Percentiles rank a stretch among this genome's conserved stretches.
Conservation (phyloP, 768 basidiomycete genomes). For the Boletus coccyginus region DNA sequence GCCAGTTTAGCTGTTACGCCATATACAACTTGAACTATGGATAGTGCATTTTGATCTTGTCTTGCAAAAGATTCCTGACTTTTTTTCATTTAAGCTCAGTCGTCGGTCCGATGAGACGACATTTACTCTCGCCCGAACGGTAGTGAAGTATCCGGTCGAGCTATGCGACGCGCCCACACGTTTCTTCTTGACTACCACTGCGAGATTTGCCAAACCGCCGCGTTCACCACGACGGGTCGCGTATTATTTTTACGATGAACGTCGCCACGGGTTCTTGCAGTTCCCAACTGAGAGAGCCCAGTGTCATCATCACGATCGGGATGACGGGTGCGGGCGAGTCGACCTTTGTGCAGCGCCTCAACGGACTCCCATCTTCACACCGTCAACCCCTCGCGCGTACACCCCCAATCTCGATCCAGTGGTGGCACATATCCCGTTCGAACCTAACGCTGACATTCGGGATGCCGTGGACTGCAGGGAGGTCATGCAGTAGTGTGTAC, state of each 20-base stretch:
- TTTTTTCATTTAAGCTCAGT: too few species aligned
- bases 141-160: neutral
- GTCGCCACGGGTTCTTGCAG: slow-evolving; percentile 10
- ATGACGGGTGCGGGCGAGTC: slow-evolving; percentile 99
- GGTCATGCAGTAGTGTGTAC: slow-evolving; percentile 98
- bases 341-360: slow-evolving; percentile 93
- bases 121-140: neutral
- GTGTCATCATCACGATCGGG: slow-evolving; percentile 86
- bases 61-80: too few species aligned
- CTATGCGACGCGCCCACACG: neutral
- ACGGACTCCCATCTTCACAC: slow-evolving; percentile 78
- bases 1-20: too few species aligned
- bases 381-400: slow-evolving; percentile 63
- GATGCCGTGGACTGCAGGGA: slow-evolving; percentile 97
- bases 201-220: slow-evolving; percentile 1
- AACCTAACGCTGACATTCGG: slow-evolving; percentile 95
- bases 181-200: slow-evolving; percentile 7
- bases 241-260: slow-evolving; percentile 15
- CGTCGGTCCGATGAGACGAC: too few species aligned
- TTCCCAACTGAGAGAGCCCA: slow-evolving; percentile 49
- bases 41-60: too few species aligned
- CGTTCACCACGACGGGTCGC: neutral
- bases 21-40: too few species aligned
- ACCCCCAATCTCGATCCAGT: slow-evolving; percentile 98
- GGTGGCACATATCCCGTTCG: slow-evolving; percentile 86